Base-by-base conservation (phyloP, 2,329 filamentous ascomycete genomes). In the Sporothrix protearum region DNA sequence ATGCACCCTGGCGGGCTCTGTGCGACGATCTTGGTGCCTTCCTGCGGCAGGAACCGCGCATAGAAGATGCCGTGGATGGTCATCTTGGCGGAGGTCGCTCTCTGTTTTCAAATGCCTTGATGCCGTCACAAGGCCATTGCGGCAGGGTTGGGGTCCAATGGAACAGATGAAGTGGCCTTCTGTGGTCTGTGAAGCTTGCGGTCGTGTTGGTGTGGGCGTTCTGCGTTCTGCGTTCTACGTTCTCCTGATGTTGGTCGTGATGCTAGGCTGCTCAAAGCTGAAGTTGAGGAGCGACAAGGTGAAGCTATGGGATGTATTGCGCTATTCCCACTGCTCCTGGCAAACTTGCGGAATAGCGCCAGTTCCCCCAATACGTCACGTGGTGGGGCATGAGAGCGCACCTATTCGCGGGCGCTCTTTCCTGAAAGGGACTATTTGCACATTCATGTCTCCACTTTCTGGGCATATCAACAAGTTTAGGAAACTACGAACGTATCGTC, bases 11-110 rank as follows among this genome's bases (percentile, higher is more conserved):
- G 85, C 0, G 87, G 88, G 39, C 85, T 88, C 77, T 89, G 87
- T 25, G 87, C 86, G 47, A 89, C 86, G 57, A 90, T 87, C 75
- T 86, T 88, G 74, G 87, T 88, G 63, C 88, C 88, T 83, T 90
- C 85, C 76, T 89, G 83, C 19, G 88, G 87, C 74, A 91, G 86
- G 80, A 92, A 92, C 63, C 89, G 84, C 66, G 89, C 89, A 78
- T 91, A 91, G 77, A 91, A 91, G 72, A 92, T 91, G 75, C 87
- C 89, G 78, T 89, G 87, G 70, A 92, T 91, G 87, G 90, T 90
- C 76, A 76, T 80, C 28, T n/a, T 49, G 19, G 68, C 14, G 10
- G 25, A 12, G 16, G 25, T 36, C 16, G 63, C 67, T 19, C 33
- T 47, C 8, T 49, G 19, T 33, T 22, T 30, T 16, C 14, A 36